Base-by-base conservation (phyloP, 495 filamentous ascomycete species). In the Pseudoneurospora amorphoporcata region DNA sequence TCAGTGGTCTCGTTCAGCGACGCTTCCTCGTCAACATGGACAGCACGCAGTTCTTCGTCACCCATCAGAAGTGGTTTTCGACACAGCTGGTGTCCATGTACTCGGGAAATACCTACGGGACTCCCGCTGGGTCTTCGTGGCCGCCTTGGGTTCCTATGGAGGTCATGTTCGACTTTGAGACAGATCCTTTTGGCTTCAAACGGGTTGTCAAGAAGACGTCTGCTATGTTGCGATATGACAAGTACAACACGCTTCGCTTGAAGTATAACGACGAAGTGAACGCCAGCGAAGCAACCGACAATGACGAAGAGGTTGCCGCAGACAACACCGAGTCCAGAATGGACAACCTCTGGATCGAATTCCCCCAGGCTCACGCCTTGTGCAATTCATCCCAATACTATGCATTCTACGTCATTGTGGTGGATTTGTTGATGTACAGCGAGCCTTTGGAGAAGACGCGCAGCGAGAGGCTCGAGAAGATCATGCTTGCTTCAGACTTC, bases 401-500 rank as follows among this genome's bases (percentile, higher is more conserved):
- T 78, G 93, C 95, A 0, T 90, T 98, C 84, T 99, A 98, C 76
- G 92, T 98, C 81, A 99, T 99, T 74, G 94, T 97, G 12, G 85
- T 97, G 74, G 95, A 99, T 81, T 86, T 99, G 39, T 85, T 99
- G 70, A 89, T 99, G 74, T 99, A 98, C 79, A 97, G 88, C 77
- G 95, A 99, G 78, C 95, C 95, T 23, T 84, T 96, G 40, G 96
- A 99, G 82, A 99, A 99, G 83, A 93, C 95, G 19, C 88, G 95
- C 29, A 96, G 87, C 72, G 96, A 99, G 79, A 89, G 92, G 71
- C 84, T 99, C 10, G 95, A 99, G 80, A 97, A 96, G 85, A 99
- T 99, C 77, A 97, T 99, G 92, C 89, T 98, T 35, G 95, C 94
- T n/a, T 98, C 96, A 14, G 95, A 99, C 83, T 99, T 99, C 81